phyloP scores from a whole-genome alignment of 2,329 filamentous ascomycete genomes.

The Cladophialophora immunda region DNA sequence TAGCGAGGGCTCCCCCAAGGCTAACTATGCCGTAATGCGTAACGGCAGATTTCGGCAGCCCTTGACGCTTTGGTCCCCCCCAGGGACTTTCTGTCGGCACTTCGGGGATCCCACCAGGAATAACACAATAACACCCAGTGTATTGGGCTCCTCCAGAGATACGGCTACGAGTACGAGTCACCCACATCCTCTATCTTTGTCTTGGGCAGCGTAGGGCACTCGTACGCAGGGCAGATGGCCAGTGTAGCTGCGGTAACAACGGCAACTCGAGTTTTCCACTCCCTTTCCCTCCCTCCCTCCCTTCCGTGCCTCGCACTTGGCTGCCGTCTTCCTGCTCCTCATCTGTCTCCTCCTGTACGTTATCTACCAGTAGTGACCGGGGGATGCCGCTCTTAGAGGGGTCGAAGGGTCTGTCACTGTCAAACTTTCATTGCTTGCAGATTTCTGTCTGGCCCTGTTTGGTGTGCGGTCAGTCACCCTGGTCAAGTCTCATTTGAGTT shows the following conservation, averaged over 20 bases:
- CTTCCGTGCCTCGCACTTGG: neutral
- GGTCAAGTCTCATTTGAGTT: neutral
- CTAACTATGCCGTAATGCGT: slow-evolving; percentile 1
- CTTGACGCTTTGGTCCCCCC: neutral
- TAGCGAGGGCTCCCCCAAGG: neutral
- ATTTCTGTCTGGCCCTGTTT: neutral
- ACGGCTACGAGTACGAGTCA: too few species aligned
- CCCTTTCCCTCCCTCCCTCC: neutral
- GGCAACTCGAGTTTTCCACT: neutral
- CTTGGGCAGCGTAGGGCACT: too few species aligned
- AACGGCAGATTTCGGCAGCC: neutral
- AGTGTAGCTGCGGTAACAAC: neutral
- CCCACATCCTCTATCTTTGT: too few species aligned
- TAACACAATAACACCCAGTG: too few species aligned
- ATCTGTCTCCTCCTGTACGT: neutral
- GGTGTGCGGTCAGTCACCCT: neutral
- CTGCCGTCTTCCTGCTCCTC: neutral
- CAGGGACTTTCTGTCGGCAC: neutral
- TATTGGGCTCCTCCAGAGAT: too few species aligned
- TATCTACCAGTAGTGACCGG: neutral
- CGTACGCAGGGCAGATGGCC: too few species aligned
- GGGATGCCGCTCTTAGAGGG: neutral
- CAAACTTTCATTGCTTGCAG: neutral
- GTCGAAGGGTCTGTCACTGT: neutral
- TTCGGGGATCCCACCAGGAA: neutral